A percentile compares a stretch with the other conserved stretches of the same genome.
Conservation (phyloP, 306 rosid genomes). For the Inga oerstediana region DNA sequence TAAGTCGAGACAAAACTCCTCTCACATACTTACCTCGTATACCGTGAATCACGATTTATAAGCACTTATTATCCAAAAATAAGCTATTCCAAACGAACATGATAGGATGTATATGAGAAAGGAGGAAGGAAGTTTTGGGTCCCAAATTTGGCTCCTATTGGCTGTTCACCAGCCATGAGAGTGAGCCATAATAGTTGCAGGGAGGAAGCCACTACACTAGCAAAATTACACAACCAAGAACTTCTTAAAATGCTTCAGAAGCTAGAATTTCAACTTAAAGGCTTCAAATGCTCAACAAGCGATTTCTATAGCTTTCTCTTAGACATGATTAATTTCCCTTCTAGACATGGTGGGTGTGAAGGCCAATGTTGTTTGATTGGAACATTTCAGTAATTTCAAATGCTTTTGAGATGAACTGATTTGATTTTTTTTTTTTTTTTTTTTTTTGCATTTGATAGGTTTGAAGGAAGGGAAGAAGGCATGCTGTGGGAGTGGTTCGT, state of each 20-base stretch:
- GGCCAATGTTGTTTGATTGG: background rate
- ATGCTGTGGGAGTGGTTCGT: background rate
- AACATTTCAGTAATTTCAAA: background rate
- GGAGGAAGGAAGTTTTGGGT: constrained; percentile 53
- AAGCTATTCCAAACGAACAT: too few species aligned
- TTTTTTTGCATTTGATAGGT: background rate
- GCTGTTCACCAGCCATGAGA: constrained; percentile 24
- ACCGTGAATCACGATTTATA: too few species aligned
- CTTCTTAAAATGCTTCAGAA: background rate
- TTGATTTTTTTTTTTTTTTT: background rate
- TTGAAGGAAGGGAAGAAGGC: background rate
- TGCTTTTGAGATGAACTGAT: background rate
- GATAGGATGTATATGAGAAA: constrained; percentile 36
- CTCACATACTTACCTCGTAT: too few species aligned
- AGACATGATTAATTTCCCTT: background rate
- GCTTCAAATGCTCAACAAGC: background rate
- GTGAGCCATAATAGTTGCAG: background rate
- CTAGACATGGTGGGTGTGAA: background rate
- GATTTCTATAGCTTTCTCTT: background rate
- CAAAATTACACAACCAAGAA: background rate
- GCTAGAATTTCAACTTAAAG: background rate
- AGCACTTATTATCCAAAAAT: too few species aligned
- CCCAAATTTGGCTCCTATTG: constrained; percentile 27
- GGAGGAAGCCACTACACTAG: background rate
- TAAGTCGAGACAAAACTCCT: too few species aligned